Conservation (phyloP, 73 alveolate genomes). For the Paraurostyla sp. region DNA sequence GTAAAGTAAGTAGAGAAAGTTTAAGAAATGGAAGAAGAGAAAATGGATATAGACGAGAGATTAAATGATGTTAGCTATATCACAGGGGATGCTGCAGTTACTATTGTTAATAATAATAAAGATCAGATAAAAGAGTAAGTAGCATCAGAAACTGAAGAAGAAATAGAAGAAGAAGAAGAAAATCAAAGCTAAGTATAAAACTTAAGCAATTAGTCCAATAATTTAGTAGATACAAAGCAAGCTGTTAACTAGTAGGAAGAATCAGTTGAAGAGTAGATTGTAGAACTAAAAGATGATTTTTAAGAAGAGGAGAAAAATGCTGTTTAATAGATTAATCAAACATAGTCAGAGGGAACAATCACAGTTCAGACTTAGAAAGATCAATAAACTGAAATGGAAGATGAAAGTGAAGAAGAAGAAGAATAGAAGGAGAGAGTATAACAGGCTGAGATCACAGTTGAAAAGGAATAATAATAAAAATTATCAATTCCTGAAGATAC, state of each 20-base stretch:
- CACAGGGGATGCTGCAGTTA: neutral
- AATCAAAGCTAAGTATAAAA: neutral
- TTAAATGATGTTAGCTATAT: neutral
- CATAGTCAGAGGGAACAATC: too few relatives aligned
- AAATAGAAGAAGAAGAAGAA: neutral
- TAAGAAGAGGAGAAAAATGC: too few relatives aligned
- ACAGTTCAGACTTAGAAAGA: too few relatives aligned
- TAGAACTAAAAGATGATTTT: too few relatives aligned
- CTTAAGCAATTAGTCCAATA: neutral
- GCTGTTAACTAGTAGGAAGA: neutral
- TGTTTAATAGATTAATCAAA: too few relatives aligned
- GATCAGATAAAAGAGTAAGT: neutral
- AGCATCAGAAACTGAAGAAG: neutral
- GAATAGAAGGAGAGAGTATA: too few relatives aligned
- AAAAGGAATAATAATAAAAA: too few relatives aligned
- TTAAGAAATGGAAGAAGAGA: neutral
- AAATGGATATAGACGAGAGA: slow-evolving; percentile 7
- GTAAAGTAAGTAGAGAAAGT: neutral
- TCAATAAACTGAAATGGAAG: too few relatives aligned
- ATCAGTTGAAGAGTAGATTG: too few relatives aligned
- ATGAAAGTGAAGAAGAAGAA: too few relatives aligned
- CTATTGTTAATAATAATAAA: neutral
- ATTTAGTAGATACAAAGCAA: neutral
- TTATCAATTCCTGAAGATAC: neutral
- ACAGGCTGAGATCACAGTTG: too few relatives aligned